Evolutionary conservation across 2,329 filamentous ascomycete species (phyloP).

Genomic region (Scedosporium dehoogii): DNA sequence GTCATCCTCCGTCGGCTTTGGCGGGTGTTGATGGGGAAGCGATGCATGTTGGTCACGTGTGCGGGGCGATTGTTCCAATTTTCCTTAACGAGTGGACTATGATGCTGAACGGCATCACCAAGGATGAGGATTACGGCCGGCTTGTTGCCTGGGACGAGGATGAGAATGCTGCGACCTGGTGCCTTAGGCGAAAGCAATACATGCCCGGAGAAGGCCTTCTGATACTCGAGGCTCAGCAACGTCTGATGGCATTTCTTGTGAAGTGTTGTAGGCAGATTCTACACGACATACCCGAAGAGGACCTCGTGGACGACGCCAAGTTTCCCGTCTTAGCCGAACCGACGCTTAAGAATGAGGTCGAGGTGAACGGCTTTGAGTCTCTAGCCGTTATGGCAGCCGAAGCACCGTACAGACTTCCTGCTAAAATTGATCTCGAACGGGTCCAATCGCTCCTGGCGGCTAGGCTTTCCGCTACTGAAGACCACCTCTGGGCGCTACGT

Average conservation of each 20-base stretch:
- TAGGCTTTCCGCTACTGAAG: conserved; percentile 30
- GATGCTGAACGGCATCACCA: conserved; percentile 20
- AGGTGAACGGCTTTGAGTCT: conserved; percentile 23
- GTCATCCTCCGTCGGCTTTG: conserved; percentile 35
- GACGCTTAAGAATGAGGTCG: conserved; percentile 16
- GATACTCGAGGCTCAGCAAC: conserved; percentile 40
- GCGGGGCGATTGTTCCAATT: conserved; percentile 14
- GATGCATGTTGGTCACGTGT: conserved; percentile 19
- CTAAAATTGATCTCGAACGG: conserved; percentile 31
- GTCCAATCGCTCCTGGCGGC: conserved; percentile 34
- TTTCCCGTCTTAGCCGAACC: conserved; percentile 29
- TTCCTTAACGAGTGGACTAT: conserved; percentile 23
- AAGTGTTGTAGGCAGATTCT: conserved; percentile 36
- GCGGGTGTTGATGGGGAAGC: conserved; percentile 30
- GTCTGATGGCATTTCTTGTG: conserved; percentile 37
- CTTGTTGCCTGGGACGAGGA: conserved; percentile 23
- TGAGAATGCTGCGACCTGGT: conserved; percentile 26
- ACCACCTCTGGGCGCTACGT: conserved; percentile 44
- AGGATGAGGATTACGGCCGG: conserved; percentile 23
- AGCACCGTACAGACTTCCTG: conserved; percentile 41
- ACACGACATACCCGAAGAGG: conserved; percentile 32
- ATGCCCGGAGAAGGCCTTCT: conserved; percentile 36
- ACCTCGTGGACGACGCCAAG: conserved; percentile 15
- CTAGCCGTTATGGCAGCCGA: conserved; percentile 33
- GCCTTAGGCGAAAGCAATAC: conserved; percentile 23